Evolutionary conservation across 140 eudicot genomes (phyloP).

Genomic region (Ambrosia hybrid): DNA sequence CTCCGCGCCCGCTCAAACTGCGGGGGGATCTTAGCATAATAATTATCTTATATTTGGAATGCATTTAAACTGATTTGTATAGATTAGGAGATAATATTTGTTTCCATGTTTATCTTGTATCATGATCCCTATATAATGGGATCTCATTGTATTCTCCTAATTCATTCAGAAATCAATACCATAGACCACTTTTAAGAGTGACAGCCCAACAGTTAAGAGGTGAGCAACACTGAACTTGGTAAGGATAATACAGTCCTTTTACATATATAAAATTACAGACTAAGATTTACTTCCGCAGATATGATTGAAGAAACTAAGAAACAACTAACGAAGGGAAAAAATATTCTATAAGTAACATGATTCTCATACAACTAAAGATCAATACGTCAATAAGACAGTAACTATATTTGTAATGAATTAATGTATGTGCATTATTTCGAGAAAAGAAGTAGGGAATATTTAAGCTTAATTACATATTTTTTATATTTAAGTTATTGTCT

Average conservation of each 20-base stretch:
- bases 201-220: neutral
- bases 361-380: slow-evolving; percentile 12
- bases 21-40: too few species aligned
- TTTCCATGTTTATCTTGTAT: too few species aligned
- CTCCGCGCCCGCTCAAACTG: too few species aligned
- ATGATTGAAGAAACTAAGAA: slow-evolving; percentile 8
- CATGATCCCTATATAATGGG: too few species aligned
- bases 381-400: neutral
- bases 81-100: too few species aligned
- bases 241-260: slow-evolving; percentile 16
- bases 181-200: too few species aligned
- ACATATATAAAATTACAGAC: neutral
- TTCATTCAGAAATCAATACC: too few species aligned
- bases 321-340: neutral
- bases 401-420: slow-evolving; percentile 9
- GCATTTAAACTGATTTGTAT: too few species aligned
- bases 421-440: slow-evolving; percentile 1
- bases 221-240: slow-evolving; percentile 12
- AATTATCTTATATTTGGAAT: too few species aligned
- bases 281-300: neutral
- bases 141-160: too few species aligned
- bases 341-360: neutral
- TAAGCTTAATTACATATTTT: slow-evolving; percentile 13
- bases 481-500: neutral
- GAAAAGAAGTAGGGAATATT: neutral